These are phyloP conservation scores for Fraxinus sp. DNA, from an alignment of 305 asterid genomes.

Conservation along the genomic window DNA sequence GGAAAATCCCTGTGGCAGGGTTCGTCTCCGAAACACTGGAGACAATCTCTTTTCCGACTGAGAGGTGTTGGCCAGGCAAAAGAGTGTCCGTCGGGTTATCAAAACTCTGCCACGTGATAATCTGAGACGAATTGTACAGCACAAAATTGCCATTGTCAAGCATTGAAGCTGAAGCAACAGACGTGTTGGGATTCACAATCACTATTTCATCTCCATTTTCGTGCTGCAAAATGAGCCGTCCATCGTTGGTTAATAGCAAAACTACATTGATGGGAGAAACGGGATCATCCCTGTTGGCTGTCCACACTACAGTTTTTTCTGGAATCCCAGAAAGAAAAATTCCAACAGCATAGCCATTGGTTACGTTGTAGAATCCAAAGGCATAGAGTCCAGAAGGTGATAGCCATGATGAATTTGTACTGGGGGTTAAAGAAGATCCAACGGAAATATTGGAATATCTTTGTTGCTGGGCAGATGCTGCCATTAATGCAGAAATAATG, in stretches of 20 bases:
- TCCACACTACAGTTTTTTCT: slow-evolving; percentile 30
- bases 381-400: slow-evolving; percentile 28
- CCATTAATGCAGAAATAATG: neutral
- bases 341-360: slow-evolving; percentile 23
- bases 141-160: slow-evolving; percentile 37
- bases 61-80: slow-evolving; percentile 19
- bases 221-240: slow-evolving; percentile 29
- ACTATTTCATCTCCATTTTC: neutral
- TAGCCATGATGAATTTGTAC: slow-evolving; percentile 23
- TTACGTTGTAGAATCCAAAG: slow-evolving; percentile 28
- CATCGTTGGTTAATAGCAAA: slow-evolving; percentile 26
- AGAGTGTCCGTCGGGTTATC: slow-evolving; percentile 32
- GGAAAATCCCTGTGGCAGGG: too few species aligned
- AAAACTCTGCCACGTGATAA: slow-evolving; percentile 34
- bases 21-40: too few species aligned
- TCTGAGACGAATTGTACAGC: slow-evolving; percentile 18
- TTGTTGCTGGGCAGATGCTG: slow-evolving; percentile 7
- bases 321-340: slow-evolving; percentile 22
- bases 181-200: neutral
- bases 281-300: slow-evolving; percentile 29
- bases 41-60: too few species aligned
- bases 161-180: slow-evolving; percentile 33
- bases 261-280: slow-evolving; percentile 2
- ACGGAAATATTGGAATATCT: slow-evolving; percentile 2
- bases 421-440: slow-evolving; percentile 29